Percentiles rank a stretch among this genome's conserved stretches.
phyloP scores from a whole-genome alignment of 78 protist genomes.

The Emiliania huxleyi region DNA sequence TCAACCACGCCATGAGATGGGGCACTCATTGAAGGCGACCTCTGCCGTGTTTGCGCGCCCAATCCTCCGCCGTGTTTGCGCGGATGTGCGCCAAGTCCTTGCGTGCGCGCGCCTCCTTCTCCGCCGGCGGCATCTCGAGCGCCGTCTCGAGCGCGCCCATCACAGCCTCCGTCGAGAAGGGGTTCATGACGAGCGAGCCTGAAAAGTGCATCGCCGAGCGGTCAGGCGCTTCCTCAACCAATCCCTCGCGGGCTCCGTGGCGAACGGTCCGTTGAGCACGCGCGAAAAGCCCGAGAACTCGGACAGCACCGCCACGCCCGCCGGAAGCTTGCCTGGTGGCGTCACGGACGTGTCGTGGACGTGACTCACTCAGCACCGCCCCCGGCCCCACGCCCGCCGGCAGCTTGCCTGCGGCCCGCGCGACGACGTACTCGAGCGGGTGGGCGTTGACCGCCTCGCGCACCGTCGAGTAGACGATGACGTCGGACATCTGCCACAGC shows the following conservation, averaged over 20 bases:
- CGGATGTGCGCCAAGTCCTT: not conserved
- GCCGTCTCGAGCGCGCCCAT: not conserved
- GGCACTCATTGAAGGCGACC: no score
- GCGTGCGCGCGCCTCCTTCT: not conserved
- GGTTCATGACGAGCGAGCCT: not conserved
- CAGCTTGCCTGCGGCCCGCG: not conserved
- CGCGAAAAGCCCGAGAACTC: not conserved
- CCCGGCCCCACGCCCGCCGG: not conserved
- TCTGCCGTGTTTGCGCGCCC: no score
- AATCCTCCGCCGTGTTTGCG: not conserved
- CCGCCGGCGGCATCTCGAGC: not conserved
- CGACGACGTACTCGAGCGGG: not conserved
- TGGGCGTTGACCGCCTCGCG: not conserved
- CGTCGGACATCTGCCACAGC: not conserved
- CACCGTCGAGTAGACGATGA: not conserved
- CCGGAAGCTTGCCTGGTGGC: not conserved
- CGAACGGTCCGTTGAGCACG: slow-evolving; percentile 8
- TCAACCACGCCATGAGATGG: no score
- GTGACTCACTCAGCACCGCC: not conserved
- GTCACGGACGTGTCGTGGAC: no score
- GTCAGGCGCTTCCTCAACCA: no score
- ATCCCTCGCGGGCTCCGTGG: no score
- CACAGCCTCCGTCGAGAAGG: not conserved
- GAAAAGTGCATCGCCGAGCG: no score
- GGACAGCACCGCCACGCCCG: not conserved